A percentile compares a stretch with the other conserved stretches of the same genome.
phyloP scores from a whole-genome alignment of 345 rosid genomes.

The Clarkia xantiana region DNA sequence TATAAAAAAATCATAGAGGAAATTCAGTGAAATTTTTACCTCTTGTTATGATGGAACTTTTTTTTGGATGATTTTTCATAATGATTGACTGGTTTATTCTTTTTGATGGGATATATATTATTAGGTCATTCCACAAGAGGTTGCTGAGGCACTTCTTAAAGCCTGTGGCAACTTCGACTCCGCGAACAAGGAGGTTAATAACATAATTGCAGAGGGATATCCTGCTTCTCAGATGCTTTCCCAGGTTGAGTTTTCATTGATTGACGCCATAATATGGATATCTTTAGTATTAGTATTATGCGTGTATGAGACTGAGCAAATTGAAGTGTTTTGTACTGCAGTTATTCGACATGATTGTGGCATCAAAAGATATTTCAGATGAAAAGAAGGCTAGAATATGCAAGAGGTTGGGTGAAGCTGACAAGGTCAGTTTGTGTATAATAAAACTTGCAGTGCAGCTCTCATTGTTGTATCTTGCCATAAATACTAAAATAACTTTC shows the following conservation, averaged over 20 bases:
- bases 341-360: constrained; percentile 56
- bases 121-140: constrained; percentile 67
- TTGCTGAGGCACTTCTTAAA: constrained; percentile 37
- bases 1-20: too few relatives aligned
- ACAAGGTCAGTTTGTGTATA: constrained; percentile 43
- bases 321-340: constrained; percentile 19
- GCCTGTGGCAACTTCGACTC: constrained; percentile 82
- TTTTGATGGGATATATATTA: constrained; percentile 5
- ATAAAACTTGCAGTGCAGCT: background rate
- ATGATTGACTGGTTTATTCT: background rate
- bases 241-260: constrained; percentile 31
- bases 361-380: constrained; percentile 61
- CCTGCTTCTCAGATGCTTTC: constrained; percentile 80
- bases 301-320: background rate
- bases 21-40: background rate
- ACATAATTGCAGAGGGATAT: constrained; percentile 74
- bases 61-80: background rate
- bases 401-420: constrained; percentile 61
- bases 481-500: too few relatives aligned
- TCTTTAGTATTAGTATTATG: too few relatives aligned
- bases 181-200: constrained; percentile 80
- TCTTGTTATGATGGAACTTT: background rate
- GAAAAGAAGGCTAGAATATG: constrained; percentile 86
- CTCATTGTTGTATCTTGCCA: too few relatives aligned
- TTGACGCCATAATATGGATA: too few relatives aligned